Conservation (phyloP, 2,329 filamentous ascomycete genomes). For the Aureobasidium melanogenum region DNA sequence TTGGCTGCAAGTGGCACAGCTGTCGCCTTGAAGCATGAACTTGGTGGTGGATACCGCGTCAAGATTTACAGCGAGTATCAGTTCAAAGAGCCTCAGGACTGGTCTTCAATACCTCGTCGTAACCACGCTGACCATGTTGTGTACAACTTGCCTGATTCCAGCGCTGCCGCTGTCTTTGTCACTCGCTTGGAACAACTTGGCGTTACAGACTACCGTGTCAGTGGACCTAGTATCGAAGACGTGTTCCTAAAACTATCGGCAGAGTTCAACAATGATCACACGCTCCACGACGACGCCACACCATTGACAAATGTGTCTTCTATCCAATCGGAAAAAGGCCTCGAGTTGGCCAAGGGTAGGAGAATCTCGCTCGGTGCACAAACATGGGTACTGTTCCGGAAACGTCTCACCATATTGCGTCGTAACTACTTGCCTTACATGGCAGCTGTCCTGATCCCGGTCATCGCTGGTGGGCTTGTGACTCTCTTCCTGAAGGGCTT, state of each 20-base stretch:
- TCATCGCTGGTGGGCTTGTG: constrained; percentile 70
- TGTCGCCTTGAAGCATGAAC: constrained; percentile 71
- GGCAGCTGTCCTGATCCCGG: constrained; percentile 66
- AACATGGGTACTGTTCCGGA: constrained; percentile 64
- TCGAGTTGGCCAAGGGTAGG: constrained; percentile 55
- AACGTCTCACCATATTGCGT: constrained; percentile 67
- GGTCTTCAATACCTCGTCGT: constrained; percentile 26
- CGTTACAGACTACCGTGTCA: constrained; percentile 72
- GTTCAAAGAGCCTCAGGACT: constrained; percentile 31
- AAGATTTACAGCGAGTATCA: constrained; percentile 54
- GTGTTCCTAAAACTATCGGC: constrained; percentile 82
- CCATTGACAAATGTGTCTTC: constrained; percentile 11
- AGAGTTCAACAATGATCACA: constrained; percentile 50
- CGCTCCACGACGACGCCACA: constrained; percentile 16
- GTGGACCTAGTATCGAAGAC: constrained; percentile 84
- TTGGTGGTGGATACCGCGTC: constrained; percentile 79
- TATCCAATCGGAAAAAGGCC: constrained; percentile 19
- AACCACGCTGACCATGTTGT: constrained; percentile 61
- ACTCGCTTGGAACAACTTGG: constrained; percentile 56
- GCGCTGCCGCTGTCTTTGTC: constrained; percentile 63
- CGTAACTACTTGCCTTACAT: constrained; percentile 70
- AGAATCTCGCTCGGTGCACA: constrained; percentile 63
- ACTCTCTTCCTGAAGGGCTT: constrained; percentile 63
- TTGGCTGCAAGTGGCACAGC: constrained; percentile 77
- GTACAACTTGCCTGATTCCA: constrained; percentile 62